These are phyloP conservation scores for Penicillium sp. DNA, from an alignment of 2,329 filamentous ascomycete species.

Conservation along the genomic window DNA sequence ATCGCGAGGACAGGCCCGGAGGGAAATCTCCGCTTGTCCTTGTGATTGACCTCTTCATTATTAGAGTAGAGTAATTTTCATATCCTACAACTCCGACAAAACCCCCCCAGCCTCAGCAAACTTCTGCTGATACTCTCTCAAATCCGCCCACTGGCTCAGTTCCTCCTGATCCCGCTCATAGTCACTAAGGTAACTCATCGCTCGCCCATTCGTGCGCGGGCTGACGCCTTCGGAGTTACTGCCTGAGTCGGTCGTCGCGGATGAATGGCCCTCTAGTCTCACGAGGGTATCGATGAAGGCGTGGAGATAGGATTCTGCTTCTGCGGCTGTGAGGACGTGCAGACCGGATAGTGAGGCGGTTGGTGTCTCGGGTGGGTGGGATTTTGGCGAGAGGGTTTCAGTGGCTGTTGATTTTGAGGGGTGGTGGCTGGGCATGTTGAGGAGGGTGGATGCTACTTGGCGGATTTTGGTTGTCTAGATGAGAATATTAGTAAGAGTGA, in stretches of 20 bases:
- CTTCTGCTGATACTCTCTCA: slow-evolving; percentile 75
- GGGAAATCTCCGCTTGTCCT: too few species aligned
- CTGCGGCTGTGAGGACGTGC: slow-evolving; percentile 40
- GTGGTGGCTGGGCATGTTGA: slow-evolving; percentile 62
- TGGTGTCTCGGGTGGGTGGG: slow-evolving; percentile 67
- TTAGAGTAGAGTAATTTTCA: neutral
- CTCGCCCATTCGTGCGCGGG: slow-evolving; percentile 35
- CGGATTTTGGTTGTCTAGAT: slow-evolving; percentile 76
- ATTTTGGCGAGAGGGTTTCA: slow-evolving; percentile 28
- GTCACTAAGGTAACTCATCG: slow-evolving; percentile 42
- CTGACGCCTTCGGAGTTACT: slow-evolving; percentile 45
- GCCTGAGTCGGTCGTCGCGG: slow-evolving; percentile 29
- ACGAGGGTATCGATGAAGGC: slow-evolving; percentile 74
- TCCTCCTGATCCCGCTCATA: slow-evolving; percentile 73
- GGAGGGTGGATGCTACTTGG: slow-evolving; percentile 76
- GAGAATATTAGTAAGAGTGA: slow-evolving; percentile 1
- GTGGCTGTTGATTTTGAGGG: slow-evolving; percentile 31
- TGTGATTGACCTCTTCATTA: too few species aligned
- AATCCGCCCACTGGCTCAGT: slow-evolving; percentile 73
- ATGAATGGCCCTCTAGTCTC: slow-evolving; percentile 66
- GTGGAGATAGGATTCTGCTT: slow-evolving; percentile 70
- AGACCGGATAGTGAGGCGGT: slow-evolving; percentile 22
- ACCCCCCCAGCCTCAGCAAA: slow-evolving; percentile 66
- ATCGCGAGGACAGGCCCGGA: too few species aligned
- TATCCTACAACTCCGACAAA: slow-evolving; percentile 31